Evolutionary conservation across 2,329 filamentous ascomycete species (phyloP), one percentile per base, ranked within the genome.

Genomic region (Pseudogymnoascus sp.): DNA sequence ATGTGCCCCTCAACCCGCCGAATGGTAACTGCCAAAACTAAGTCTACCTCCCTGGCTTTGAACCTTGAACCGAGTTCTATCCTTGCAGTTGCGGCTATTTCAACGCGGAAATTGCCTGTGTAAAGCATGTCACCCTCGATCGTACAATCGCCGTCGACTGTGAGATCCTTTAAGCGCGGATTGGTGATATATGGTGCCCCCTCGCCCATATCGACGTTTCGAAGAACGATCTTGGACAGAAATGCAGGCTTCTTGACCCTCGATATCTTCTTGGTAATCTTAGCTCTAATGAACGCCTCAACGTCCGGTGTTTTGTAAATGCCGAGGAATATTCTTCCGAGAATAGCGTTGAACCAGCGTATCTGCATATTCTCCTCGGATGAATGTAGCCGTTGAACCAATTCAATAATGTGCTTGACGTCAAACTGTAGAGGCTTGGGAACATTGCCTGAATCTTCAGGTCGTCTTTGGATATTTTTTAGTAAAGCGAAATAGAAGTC

Each of bases 401-500:
- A 81, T 28, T 88, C 87, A 69, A 97, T 92, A 57, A 97, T 90
- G 76, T 96, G 87, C 71, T 89, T 88, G 15, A 91, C 85, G 31
- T 96, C 89, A 70, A 96, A 96, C 13, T 87, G 82, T 67, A 90
- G 83, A 9, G 90, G 88, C 62, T 82, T 81, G 0, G 92, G 91
- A 0, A 86, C 83, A 19, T 80, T 79, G 63, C 82, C 79, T 21
- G 79, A 79, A 2, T 79, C 77, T 40, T 82, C 80, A 64, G 85
- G 80, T 15, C 83, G 83, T 69, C 88, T 86, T 68, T 92, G 87
- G 73, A 96, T 90, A 67, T 93, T 96, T 70, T 87, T 87, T 40
- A 99, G 80, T 69, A 99, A 80, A 11, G 93, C 90, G 76, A 96
- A 93, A 75, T 99, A 99, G 76, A 99, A 97, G 74, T 99, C 95